A percentile compares a stretch with the other conserved stretches of the same genome.
These are phyloP conservation scores for Besnoitia besnoiti DNA, from an alignment of 169 alveolate species.

Conservation along the genomic window DNA sequence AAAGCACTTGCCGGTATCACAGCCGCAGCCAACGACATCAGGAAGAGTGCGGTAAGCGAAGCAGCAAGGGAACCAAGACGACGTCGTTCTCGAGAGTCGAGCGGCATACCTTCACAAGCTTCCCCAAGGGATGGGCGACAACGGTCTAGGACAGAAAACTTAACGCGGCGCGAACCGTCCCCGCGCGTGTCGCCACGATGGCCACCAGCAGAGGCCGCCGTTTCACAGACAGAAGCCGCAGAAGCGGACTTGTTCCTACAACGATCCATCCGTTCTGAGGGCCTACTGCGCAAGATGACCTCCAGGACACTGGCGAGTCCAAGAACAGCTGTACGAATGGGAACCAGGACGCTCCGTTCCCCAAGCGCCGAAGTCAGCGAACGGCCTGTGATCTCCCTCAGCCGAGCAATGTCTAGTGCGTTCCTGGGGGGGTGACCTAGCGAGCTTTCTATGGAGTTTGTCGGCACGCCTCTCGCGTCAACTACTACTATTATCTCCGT, in stretches of 20 bases:
- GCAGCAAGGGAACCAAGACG: not conserved
- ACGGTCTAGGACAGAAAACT: not conserved
- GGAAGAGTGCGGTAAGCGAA: conserved; percentile 15
- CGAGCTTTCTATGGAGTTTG: too few species aligned
- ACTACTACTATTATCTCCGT: too few species aligned
- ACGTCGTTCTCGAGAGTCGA: conserved; percentile 9
- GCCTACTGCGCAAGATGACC: not conserved
- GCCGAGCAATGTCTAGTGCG: conserved; percentile 16
- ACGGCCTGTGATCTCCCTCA: not conserved
- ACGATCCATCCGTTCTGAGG: not conserved
- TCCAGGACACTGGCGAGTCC: not conserved
- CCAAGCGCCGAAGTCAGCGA: not conserved
- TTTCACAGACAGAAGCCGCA: not conserved
- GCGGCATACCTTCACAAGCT: not conserved
- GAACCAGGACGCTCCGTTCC: not conserved
- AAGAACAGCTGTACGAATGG: not conserved
- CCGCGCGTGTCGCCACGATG: not conserved
- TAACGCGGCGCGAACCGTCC: not conserved
- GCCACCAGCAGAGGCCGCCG: not conserved
- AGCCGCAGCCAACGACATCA: conserved; percentile 1
- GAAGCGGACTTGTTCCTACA: not conserved
- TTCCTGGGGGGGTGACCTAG: conserved; percentile 37
- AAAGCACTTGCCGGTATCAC: conserved; percentile 10
- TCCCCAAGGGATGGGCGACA: not conserved
- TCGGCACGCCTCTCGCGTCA: too few species aligned